A percentile compares a stretch with the other conserved stretches of the same genome.
Conservation (phyloP, 2,329 filamentous ascomycete genomes). For the Trichoderma arundinaceum region DNA sequence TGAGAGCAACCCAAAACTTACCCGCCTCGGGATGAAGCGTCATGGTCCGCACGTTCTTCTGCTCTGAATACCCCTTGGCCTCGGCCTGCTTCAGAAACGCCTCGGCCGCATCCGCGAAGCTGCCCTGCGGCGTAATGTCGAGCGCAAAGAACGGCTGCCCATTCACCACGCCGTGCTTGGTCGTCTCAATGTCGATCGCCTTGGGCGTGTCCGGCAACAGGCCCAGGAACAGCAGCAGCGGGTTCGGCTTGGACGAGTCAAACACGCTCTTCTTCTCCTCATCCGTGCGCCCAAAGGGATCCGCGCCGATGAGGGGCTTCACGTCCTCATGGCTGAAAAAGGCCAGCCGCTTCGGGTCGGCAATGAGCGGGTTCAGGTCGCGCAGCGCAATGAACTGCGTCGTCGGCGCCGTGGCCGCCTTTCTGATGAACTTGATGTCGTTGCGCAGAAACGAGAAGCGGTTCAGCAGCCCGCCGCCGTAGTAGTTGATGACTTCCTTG, state of each 20-base stretch:
- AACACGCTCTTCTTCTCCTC: slow-evolving; percentile 73
- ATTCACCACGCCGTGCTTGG: slow-evolving; percentile 68
- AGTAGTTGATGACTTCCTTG: slow-evolving; percentile 82
- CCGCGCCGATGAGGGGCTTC: slow-evolving; percentile 68
- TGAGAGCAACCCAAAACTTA: slow-evolving; percentile 41
- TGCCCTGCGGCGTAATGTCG: slow-evolving; percentile 78
- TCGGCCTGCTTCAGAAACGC: slow-evolving; percentile 51
- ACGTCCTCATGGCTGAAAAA: slow-evolving; percentile 74
- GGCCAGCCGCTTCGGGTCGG: slow-evolving; percentile 62
- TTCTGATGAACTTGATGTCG: slow-evolving; percentile 71
- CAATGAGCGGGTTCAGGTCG: slow-evolving; percentile 74
- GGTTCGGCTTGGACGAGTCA: slow-evolving; percentile 70
- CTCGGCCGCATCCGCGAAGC: slow-evolving; percentile 65
- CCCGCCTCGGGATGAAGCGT: slow-evolving; percentile 66
- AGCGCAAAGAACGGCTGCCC: slow-evolving; percentile 88
- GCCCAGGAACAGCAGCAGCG: slow-evolving; percentile 83
- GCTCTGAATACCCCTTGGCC: slow-evolving; percentile 66
- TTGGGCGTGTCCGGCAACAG: slow-evolving; percentile 71
- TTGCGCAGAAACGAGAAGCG: slow-evolving; percentile 77
- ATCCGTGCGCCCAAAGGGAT: slow-evolving; percentile 74
- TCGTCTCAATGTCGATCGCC: slow-evolving; percentile 37
- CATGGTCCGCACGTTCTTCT: slow-evolving; percentile 68
- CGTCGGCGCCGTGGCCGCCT: slow-evolving; percentile 68
- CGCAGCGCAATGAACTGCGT: slow-evolving; percentile 80
- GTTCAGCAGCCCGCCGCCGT: slow-evolving; percentile 78